Evolutionary conservation across 176 grass and related monocot genomes (phyloP).

Genomic region (Cymbopogon citratus): DNA sequence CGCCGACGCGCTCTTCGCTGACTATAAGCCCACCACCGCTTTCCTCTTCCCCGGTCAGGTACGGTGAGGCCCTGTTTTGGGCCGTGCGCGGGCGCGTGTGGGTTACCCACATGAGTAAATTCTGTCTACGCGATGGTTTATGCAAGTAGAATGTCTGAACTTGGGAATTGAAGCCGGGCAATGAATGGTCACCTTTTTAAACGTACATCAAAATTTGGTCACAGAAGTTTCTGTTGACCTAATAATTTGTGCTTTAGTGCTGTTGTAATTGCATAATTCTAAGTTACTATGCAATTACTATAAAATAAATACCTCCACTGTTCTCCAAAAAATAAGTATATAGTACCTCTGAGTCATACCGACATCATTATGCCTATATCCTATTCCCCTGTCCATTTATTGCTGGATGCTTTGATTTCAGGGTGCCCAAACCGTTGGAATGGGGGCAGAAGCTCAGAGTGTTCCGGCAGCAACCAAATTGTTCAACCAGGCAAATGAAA

Average conservation of each 20-base stretch:
- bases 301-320: background rate
- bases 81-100: background rate
- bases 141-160: background rate
- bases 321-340: background rate
- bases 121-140: background rate
- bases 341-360: background rate
- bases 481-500: slow-evolving; percentile 79
- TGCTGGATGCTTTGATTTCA: slow-evolving; percentile 11
- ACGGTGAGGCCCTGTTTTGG: background rate
- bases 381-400: background rate
- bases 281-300: background rate
- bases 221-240: background rate
- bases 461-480: slow-evolving; percentile 68
- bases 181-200: background rate
- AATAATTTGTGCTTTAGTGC: background rate
- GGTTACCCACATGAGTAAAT: background rate
- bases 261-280: background rate
- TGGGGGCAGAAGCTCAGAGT: slow-evolving; percentile 75
- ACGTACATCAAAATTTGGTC: background rate
- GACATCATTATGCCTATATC: background rate
- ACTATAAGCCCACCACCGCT: slow-evolving; percentile 74
- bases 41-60: slow-evolving; percentile 98
- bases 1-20: slow-evolving; percentile 62
- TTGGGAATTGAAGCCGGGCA: background rate
- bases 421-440: slow-evolving; percentile 93